Percentiles rank a stretch among this genome's conserved stretches.
Evolutionary conservation across 129 eudicot genomes (phyloP).

Genomic region (Cynara cardunculus): DNA sequence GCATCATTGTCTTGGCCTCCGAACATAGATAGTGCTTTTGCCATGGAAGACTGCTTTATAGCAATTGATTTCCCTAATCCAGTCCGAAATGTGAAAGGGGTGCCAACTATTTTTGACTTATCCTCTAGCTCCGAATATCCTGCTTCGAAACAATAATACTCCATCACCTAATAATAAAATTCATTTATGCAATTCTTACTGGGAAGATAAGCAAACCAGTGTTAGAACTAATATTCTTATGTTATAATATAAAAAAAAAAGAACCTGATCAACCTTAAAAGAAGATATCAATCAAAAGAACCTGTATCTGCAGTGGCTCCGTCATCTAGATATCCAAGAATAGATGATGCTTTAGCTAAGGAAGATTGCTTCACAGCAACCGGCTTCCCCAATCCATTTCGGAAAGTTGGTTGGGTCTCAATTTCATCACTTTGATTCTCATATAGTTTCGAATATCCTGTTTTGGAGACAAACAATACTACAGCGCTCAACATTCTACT

Average conservation of each 20-base stretch:
- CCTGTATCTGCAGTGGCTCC: slow-evolving; percentile 30
- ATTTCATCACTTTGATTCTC: slow-evolving; percentile 26
- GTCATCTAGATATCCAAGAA: slow-evolving; percentile 44
- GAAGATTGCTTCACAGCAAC: slow-evolving; percentile 56
- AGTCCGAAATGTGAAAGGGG: slow-evolving; percentile 37
- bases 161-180: not conserved
- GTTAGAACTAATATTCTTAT: no score
- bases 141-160: slow-evolving; percentile 18
- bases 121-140: slow-evolving; percentile 34
- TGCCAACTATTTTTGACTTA: slow-evolving; percentile 5
- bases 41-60: slow-evolving; percentile 56
- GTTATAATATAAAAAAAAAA: no score
- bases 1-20: slow-evolving; percentile 38
- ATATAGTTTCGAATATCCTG: slow-evolving; percentile 50
- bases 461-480: slow-evolving; percentile 15
- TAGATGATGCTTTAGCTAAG: slow-evolving; percentile 47
- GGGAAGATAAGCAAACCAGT: not conserved
- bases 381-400: slow-evolving; percentile 59
- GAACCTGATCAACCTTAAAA: not conserved
- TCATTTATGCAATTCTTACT: not conserved
- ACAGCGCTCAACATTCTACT: not conserved
- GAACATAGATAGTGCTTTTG: slow-evolving; percentile 60
- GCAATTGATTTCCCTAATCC: slow-evolving; percentile 40
- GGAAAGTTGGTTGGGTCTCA: slow-evolving; percentile 40
- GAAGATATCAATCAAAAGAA: slow-evolving; percentile 11